phyloP scores from a whole-genome alignment of 768 basidiomycete genomes.

The Mycena crocata region DNA sequence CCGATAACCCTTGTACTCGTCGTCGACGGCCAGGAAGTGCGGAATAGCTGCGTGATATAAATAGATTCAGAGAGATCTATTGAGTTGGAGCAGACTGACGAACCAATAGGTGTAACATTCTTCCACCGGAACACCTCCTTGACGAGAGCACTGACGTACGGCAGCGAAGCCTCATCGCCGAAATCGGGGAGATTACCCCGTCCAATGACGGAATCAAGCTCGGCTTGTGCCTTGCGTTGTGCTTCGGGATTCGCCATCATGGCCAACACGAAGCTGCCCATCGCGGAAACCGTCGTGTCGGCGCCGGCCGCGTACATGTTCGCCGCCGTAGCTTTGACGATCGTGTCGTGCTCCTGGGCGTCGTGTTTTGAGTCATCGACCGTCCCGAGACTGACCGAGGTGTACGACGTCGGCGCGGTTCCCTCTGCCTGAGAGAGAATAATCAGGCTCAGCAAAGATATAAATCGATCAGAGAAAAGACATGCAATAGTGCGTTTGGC shows the following conservation, averaged over 20 bases:
- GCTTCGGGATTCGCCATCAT: neutral
- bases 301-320: neutral
- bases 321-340: neutral
- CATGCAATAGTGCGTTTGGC: constrained; percentile 31
- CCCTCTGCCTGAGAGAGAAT: neutral
- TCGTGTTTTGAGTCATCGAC: neutral
- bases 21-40: too few species aligned
- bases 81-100: too few species aligned
- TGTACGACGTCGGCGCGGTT: neutral
- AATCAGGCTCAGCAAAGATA: neutral
- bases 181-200: neutral
- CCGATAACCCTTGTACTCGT: too few species aligned
- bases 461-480: neutral
- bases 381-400: neutral
- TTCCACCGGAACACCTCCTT: too few species aligned
- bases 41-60: too few species aligned
- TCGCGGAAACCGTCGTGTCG: neutral
- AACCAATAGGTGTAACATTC: too few species aligned
- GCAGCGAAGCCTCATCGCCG: neutral
- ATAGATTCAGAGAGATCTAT: too few species aligned
- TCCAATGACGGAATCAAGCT: neutral
- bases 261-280: neutral
- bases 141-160: too few species aligned
- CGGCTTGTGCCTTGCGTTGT: neutral
- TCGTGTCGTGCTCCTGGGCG: neutral